Evolutionary conservation across 768 basidiomycete species (phyloP), one percentile per base, ranked within the genome.

Genomic region (Mycena haematopus): DNA sequence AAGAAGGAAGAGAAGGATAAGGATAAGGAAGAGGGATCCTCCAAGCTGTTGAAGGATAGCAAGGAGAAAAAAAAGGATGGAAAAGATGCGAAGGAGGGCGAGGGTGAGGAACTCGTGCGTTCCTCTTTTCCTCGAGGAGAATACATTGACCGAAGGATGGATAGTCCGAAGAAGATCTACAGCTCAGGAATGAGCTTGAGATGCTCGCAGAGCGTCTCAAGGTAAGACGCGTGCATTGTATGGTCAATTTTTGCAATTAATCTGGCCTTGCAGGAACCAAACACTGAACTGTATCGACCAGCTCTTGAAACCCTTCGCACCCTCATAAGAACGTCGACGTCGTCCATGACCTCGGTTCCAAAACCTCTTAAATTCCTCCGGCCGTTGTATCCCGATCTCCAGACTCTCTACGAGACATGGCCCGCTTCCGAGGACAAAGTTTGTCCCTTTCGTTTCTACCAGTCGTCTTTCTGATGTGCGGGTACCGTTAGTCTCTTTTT

Each of bases 351-450:
- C 13, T 96, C 95, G 24, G 96, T 99, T 11, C 97, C 97, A 1
- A 99, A 99, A 80, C 97, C 97, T 29, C 84, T 99, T 60, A 99
- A 99, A 79, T 99, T 99, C 78, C 84, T 99, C 31, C 90, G 95
- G 58, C 96, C 95, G 35, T 91, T 95, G 73, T 99, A 96, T 74
- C 92, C 91, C 51, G 89, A 87, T 60, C 84, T 96, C 44, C 91
- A 95, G 75, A 81, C 81, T 24, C 78, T 98, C 27, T 96, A 95
- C 74, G 89, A 93, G 62, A 82, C 88, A 40, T 93, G 95, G 90
- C 74, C 86, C 2, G 71, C 83, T 24, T 95, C 93, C 42, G 86
- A 89, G 67, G 84, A 92, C 80, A 91, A 91, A 83, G 89, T 92
- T 71, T 35, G 70, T 50, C 44, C 31, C 15, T 15, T 36, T 33